A percentile compares a stretch with the other conserved stretches of the same genome.
Evolutionary conservation across 805 yeast genomes (phyloP).

Genomic region (Clavispora asparagi): DNA sequence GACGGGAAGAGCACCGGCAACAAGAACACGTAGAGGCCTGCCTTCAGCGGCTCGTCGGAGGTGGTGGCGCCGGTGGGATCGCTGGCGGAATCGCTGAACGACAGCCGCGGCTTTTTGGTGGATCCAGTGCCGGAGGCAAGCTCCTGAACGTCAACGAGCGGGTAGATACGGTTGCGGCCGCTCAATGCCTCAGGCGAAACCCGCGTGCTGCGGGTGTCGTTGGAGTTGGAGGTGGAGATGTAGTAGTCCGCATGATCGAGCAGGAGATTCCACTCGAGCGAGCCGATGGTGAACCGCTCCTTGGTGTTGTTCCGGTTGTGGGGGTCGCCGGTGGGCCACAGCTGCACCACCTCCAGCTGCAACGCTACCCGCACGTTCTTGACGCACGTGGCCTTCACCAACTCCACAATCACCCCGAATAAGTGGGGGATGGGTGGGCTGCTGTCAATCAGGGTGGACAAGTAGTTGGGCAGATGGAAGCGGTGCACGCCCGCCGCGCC

Average conservation of each 20-base stretch:
- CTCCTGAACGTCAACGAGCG: slow-evolving; percentile 1
- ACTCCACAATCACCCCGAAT: slow-evolving; percentile 46
- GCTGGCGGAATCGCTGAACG: neutral
- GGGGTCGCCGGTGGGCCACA: slow-evolving; percentile 54
- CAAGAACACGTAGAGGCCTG: slow-evolving; percentile 68
- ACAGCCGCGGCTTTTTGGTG: neutral
- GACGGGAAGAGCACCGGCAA: slow-evolving; percentile 60
- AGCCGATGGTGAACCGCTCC: slow-evolving; percentile 47
- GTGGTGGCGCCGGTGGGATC: neutral
- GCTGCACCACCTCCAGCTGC: slow-evolving; percentile 37
- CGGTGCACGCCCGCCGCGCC: slow-evolving; percentile 19
- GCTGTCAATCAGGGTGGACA: slow-evolving; percentile 32
- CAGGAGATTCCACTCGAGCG: slow-evolving; percentile 37
- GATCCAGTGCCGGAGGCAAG: neutral
- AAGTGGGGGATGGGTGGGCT: slow-evolving; percentile 46
- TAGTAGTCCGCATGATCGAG: slow-evolving; percentile 42
- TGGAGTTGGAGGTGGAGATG: slow-evolving; percentile 36
- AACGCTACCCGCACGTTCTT: slow-evolving; percentile 38
- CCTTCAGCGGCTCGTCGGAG: slow-evolving; percentile 26
- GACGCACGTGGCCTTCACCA: slow-evolving; percentile 34
- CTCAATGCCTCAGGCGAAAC: slow-evolving; percentile 42
- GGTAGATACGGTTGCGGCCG: slow-evolving; percentile 30
- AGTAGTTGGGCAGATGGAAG: slow-evolving; percentile 32
- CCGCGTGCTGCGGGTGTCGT: slow-evolving; percentile 36
- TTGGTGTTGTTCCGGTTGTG: slow-evolving; percentile 38